Evolutionary conservation across 2,329 filamentous ascomycete genomes (phyloP).

Genomic region (Lachnellula arida): DNA sequence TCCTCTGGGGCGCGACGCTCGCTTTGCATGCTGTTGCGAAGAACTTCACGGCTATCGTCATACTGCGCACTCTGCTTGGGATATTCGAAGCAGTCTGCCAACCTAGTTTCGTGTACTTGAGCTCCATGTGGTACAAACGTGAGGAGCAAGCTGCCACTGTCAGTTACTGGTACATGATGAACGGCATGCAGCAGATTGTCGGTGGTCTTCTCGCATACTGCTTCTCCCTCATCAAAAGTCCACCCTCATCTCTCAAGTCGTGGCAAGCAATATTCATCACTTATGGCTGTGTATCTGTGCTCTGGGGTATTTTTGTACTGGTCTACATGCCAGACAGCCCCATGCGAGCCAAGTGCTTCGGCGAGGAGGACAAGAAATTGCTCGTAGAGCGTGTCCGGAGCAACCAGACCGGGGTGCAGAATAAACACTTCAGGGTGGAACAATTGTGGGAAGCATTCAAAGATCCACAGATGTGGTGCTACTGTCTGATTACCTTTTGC

Average conservation of each 20-base stretch:
- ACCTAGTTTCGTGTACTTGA: constrained; percentile 62
- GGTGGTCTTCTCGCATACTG: constrained; percentile 60
- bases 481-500: constrained; percentile 41
- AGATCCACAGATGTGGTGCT: constrained; percentile 58
- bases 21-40: constrained; percentile 56
- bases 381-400: constrained; percentile 47
- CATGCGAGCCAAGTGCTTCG: constrained; percentile 20
- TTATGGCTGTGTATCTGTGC: constrained; percentile 41
- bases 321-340: constrained; percentile 27
- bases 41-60: constrained; percentile 57
- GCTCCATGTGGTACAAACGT: constrained; percentile 68
- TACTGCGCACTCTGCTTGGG: constrained; percentile 62
- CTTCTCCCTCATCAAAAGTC: constrained; percentile 42
- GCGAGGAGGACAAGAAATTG: constrained; percentile 25
- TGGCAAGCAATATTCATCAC: constrained; percentile 56
- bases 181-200: constrained; percentile 64
- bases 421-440: constrained; percentile 43
- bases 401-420: constrained; percentile 54
- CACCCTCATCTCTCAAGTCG: constrained; percentile 46
- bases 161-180: constrained; percentile 67
- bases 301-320: constrained; percentile 38
- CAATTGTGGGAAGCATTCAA: constrained; percentile 48
- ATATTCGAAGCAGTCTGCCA: constrained; percentile 64
- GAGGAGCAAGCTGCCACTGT: constrained; percentile 59
- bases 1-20: constrained; percentile 53